Base-by-base conservation (phyloP, 1,284 basidiomycete genomes). In the Paramarasmius palmivorus region DNA sequence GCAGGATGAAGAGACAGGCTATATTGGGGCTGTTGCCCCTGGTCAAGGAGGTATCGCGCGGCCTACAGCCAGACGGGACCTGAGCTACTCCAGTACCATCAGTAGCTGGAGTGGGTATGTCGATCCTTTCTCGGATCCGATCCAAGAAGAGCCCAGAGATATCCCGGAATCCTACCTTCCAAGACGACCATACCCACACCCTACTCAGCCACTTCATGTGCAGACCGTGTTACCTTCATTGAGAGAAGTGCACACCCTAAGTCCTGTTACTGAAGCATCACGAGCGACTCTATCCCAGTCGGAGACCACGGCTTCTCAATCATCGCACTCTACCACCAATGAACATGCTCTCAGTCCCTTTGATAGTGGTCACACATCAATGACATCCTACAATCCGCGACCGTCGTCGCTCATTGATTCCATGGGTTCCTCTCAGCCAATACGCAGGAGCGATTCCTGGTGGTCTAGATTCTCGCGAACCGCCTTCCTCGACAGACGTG, bases 111-210 rank as follows among this genome's bases (percentile, higher is more conserved):
- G 77, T 32, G 29, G 12, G 45, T 82, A 84, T 60, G 61, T 65
- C 19, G 81, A 86, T 61, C 84, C 84, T 2, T 86, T 85, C 59
- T 66, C 73, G 4, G 83, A 86, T 61, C 72, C 73, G 17, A 70
- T 75, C 8, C 58, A 66, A 25, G 76, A 78, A 52, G 65, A 52
- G 61, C 26, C 29, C 15, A 59, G 66, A 34, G 55, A 57, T 25
- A 62, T 61, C 26, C 57, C 50, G 46, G 57, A 58, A 42, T 63
- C 62, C 8, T 56, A 44, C 40, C 53, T 55, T 51, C 57, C 52
- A 54, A 59, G 60, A 52, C 61, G 60, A 55, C 55, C 59, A 55
- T 63, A 61, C 58, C 66, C 63, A 29, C 57, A 59, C 51, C 60
- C 65, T 37, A 68, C 57, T 25, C 62, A 57, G 57, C 60, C 61